Conservation (phyloP, 768 basidiomycete genomes). For the Trametes cingulata region DNA sequence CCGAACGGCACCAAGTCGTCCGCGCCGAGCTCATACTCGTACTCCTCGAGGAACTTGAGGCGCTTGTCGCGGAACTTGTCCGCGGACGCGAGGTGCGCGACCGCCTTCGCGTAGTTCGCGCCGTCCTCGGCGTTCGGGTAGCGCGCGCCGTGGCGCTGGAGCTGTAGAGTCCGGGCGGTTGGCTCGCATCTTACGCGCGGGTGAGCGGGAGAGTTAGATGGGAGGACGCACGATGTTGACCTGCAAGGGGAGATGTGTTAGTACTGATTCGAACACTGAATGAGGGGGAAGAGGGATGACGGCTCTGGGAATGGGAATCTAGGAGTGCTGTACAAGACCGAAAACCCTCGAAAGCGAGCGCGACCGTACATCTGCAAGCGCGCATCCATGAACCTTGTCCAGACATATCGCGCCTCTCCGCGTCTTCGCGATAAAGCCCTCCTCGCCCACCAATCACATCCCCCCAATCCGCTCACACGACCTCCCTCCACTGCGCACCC, state of each 20-base stretch:
- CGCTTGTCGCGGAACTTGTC: constrained; percentile 43
- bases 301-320: not conserved
- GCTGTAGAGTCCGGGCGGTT: constrained; percentile 38
- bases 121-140: constrained; percentile 61
- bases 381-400: too few relatives aligned
- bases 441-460: not conserved
- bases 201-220: not conserved
- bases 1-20: constrained; percentile 70
- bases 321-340: not conserved
- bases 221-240: constrained; percentile 55
- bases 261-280: not conserved
- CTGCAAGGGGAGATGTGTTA: constrained; percentile 31
- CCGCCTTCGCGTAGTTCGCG: constrained; percentile 44
- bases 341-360: too few relatives aligned
- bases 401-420: too few relatives aligned
- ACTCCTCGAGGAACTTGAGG: constrained; percentile 60
- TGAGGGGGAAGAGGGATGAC: not conserved
- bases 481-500: not conserved
- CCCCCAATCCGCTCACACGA: not conserved
- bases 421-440: not conserved
- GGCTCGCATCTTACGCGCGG: not conserved
- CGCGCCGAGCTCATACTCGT: constrained; percentile 56
- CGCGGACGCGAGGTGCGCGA: constrained; percentile 56
- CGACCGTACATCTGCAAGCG: too few relatives aligned
- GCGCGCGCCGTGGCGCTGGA: constrained; percentile 81